phyloP scores from a whole-genome alignment of 176 grass and related monocot species.

The Raddia guianensis region DNA sequence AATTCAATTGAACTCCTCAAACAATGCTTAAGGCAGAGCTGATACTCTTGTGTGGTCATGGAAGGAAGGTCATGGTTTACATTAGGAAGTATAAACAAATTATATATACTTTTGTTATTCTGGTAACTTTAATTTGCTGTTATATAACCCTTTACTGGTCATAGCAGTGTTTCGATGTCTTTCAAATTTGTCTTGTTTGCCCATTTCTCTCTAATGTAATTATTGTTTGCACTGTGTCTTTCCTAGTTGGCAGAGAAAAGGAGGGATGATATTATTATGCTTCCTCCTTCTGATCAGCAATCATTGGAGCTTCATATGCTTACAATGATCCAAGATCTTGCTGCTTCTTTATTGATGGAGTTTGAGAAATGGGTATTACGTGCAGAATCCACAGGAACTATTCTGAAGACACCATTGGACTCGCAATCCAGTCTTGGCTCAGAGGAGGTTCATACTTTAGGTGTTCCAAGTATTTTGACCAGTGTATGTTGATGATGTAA shows the following conservation, averaged over 20 bases:
- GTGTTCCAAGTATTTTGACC: slow-evolving; percentile 79
- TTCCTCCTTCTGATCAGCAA: slow-evolving; percentile 80
- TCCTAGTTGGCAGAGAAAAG: slow-evolving; percentile 72
- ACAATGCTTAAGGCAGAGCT: neutral
- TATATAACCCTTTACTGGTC: slow-evolving; percentile 12
- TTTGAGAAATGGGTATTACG: slow-evolving; percentile 99
- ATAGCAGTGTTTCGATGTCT: neutral
- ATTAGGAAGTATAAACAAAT: neutral
- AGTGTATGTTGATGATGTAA: slow-evolving; percentile 43
- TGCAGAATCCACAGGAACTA: slow-evolving; percentile 93
- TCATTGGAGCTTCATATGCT: slow-evolving; percentile 96
- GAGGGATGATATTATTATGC: slow-evolving; percentile 81
- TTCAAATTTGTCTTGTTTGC: slow-evolving; percentile 5
- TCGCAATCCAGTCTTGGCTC: slow-evolving; percentile 99
- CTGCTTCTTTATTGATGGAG: slow-evolving; percentile 94
- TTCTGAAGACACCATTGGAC: slow-evolving; percentile 99
- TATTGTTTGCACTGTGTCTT: slow-evolving; percentile 23
- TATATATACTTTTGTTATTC: neutral
- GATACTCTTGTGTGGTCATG: slow-evolving; percentile 5
- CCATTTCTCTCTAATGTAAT: slow-evolving; percentile 1
- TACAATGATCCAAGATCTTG: slow-evolving; percentile 96
- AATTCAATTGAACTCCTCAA: neutral
- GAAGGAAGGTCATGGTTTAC: neutral
- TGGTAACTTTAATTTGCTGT: neutral
- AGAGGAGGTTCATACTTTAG: slow-evolving; percentile 98